Base-by-base conservation (phyloP, 2,329 filamentous ascomycete species). In the Acarospora socialis region DNA sequence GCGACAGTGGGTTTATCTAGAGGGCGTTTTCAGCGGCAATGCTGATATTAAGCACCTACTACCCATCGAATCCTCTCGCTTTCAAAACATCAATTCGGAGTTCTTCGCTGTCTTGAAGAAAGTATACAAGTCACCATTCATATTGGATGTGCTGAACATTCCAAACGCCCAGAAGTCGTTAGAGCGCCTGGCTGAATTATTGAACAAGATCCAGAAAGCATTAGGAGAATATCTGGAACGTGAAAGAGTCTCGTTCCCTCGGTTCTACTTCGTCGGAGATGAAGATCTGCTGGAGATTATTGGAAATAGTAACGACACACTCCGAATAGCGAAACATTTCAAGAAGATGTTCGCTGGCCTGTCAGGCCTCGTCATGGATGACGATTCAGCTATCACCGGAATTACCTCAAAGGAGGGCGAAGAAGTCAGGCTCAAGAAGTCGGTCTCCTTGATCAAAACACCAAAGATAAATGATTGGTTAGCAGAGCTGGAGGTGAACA, bases 21-120 rank as follows among this genome's bases (percentile, higher is more conserved):
- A 99, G 59, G 90, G 90, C 43, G 90, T 99, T 20, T 99, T 99
- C 53, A 94, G 87, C 1, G 90, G 90, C 37, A 99, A 98, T 51
- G 87, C 83, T 22, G 90, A 99, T 50, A 98, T 99, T 65, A 98
- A 95, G 59, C 87, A 95, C 54, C 66, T 99, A 31, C 70, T 99
- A 14, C 92, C 92, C 4, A 86, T 93, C 41, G 90, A 99, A 53
- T 94, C 90, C 1, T 86, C 83, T 7, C 77, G 90, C 36, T 99
- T 99, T 61, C 83, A 93, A 51, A 98, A 95, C 59, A 98, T 98
- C 66, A 98, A 98, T 59, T 92, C 84, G 40, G 87, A 98, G 54
- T 99, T 98, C 61, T 79, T 92, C 50, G 76, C 83, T n/a, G 84
- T 98, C 23, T 93, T 99, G 82, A 95, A 95, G 63, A 98, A 95